phyloP scores from a whole-genome alignment of 192 early-diverging fungal species.

The Umbelopsis isabellina region DNA sequence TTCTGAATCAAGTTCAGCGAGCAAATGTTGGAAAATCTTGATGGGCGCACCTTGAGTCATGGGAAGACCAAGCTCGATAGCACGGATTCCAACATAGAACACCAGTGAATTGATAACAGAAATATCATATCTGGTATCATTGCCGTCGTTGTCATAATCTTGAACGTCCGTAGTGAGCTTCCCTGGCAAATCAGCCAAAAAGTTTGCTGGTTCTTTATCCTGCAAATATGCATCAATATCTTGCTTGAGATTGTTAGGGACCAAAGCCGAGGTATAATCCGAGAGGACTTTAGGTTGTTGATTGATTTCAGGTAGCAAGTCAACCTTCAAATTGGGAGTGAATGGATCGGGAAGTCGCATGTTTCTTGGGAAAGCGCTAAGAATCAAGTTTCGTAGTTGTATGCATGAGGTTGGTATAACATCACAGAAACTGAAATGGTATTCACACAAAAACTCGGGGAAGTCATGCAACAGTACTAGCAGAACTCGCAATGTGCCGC shows the following conservation, averaged over 20 bases:
- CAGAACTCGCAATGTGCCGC: slow-evolving; percentile 86
- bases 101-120: slow-evolving; percentile 87
- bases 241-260: slow-evolving; percentile 62
- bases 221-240: slow-evolving; percentile 78
- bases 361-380: slow-evolving; percentile 94
- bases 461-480: slow-evolving; percentile 95
- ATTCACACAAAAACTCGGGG: slow-evolving; percentile 94
- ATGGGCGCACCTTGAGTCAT: slow-evolving; percentile 70
- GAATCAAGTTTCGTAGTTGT: slow-evolving; percentile 93
- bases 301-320: slow-evolving; percentile 86
- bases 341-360: slow-evolving; percentile 98
- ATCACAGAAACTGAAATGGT: slow-evolving; percentile 90
- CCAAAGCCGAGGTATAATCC: slow-evolving; percentile 74
- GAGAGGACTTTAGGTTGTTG: slow-evolving; percentile 85
- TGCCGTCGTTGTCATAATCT: slow-evolving; percentile 39
- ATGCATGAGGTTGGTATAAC: slow-evolving; percentile 90
- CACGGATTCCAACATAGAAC: slow-evolving; percentile 82
- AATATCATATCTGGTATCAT: slow-evolving; percentile 71
- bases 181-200: slow-evolving; percentile 60
- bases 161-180: slow-evolving; percentile 51
- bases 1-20: slow-evolving; percentile 76
- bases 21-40: slow-evolving; percentile 83
- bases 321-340: slow-evolving; percentile 92
- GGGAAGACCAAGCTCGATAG: slow-evolving; percentile 59
- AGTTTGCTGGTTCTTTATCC: slow-evolving; percentile 52